Percentiles rank a stretch among this genome's conserved stretches.
Evolutionary conservation across 345 rosid genomes (phyloP).

Genomic region (Melaleuca alternifolia): DNA sequence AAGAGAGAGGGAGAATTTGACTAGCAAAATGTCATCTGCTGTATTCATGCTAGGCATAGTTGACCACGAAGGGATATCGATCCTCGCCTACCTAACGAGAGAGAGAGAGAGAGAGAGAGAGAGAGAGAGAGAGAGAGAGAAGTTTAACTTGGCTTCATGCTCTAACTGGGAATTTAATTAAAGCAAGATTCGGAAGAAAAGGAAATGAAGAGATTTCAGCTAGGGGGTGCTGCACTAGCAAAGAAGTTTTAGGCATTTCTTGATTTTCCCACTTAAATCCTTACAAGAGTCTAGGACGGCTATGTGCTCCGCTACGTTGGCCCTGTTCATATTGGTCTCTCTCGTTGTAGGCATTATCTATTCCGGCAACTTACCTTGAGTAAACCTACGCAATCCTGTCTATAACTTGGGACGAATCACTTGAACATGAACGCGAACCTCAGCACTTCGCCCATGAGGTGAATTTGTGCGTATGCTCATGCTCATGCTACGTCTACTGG

Average conservation of each 20-base stretch:
- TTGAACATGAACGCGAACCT: not conserved
- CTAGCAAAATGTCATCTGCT: not conserved
- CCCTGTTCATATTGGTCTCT: not conserved
- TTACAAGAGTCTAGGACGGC: not conserved
- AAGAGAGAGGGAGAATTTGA: not conserved
- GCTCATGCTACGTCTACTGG: not conserved
- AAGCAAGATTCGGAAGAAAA: not conserved
- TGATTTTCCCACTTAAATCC: not conserved
- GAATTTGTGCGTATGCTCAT: not conserved
- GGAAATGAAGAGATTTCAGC: not conserved
- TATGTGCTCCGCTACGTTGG: not conserved
- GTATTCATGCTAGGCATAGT: not conserved
- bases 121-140: not conserved
- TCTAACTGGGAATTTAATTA: not conserved
- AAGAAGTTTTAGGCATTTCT: not conserved
- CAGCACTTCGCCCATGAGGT: not conserved
- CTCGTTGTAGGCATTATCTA: not conserved
- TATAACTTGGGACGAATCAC: not conserved
- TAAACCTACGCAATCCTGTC: not conserved
- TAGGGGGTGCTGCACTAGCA: constrained; percentile 29
- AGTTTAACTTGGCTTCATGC: not conserved
- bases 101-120: not conserved
- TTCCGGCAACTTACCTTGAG: not conserved
- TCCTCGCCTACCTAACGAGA: not conserved
- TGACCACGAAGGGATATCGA: not conserved